Base-by-base conservation (phyloP, 2,329 filamentous ascomycete genomes). In the Nakataea oryzae region DNA sequence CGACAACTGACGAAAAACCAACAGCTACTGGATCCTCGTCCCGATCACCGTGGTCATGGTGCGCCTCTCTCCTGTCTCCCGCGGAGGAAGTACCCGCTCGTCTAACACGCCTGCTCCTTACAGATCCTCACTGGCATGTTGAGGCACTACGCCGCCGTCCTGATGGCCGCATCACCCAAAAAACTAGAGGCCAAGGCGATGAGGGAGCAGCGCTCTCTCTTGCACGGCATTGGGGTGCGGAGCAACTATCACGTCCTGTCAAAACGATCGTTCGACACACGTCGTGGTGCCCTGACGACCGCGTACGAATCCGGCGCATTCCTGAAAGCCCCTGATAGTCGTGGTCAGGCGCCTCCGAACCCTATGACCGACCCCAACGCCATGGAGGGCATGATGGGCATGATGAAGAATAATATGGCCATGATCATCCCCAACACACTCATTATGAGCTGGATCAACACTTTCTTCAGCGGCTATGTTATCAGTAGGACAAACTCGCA, bases 311-410 rank as follows among this genome's bases (percentile, higher is more conserved):
- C 86, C 28, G 95, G 96, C 58, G 85, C 85, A 41, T 99, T 92
- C 72, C 80, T 99, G 58, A 97, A 96, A 73, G 90, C 96, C 66
- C 93, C 92, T 1, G 90, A 95, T 62, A 85, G 81, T 70, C 87
- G 89, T 72, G 93, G 93, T 61, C 90, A 97, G 76, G 89, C 92
- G 3, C 88, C 92, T 26, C 86, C 91, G 50, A 99, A 97, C 76
- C 95, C 95, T 4, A 92, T 99, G 85, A 90, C 89, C 13, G 95
- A 99, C 74, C 96, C 96, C 27, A 89, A 89, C 58, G 91, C 91
- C 63, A 99, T 99, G 95, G 96, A 99, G 73, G 93, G 93, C 68
- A 99, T 99, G 95, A 99, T 99, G 95, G 93, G 95, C 68, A 96
- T 96, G 91, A 96, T 99, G 91, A 99, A 99, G 84, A 93, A 93